phyloP scores from a whole-genome alignment of 768 basidiomycete species.

The Calocybe indica region DNA sequence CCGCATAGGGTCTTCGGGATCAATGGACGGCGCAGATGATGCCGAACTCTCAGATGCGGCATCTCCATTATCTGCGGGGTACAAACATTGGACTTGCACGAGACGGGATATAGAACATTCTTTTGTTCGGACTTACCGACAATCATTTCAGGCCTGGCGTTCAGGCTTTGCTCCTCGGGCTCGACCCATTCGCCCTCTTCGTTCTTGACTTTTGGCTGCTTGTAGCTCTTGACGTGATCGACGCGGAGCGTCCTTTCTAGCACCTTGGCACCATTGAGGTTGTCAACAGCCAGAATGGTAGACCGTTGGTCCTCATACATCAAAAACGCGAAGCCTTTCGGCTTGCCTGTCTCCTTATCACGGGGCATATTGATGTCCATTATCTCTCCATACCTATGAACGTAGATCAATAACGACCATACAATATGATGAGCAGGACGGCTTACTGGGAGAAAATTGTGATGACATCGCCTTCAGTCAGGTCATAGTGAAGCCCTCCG shows the following conservation, averaged over 20 bases:
- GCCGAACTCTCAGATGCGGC: slow-evolving; percentile 62
- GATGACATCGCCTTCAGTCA: slow-evolving; percentile 97
- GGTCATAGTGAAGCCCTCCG: slow-evolving; percentile 80
- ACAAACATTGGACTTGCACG: not conserved
- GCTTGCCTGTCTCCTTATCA: slow-evolving; percentile 89
- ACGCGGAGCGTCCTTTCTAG: slow-evolving; percentile 84
- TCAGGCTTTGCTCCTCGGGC: slow-evolving; percentile 78
- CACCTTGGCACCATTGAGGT: slow-evolving; percentile 92
- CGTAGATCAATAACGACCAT: slow-evolving; percentile 2
- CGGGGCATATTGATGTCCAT: slow-evolving; percentile 93
- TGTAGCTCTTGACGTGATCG: slow-evolving; percentile 90
- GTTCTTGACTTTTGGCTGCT: slow-evolving; percentile 71
- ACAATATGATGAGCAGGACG: not conserved
- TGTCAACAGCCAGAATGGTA: slow-evolving; percentile 94
- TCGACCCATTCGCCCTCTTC: slow-evolving; percentile 86
- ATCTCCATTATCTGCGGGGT: slow-evolving; percentile 32
- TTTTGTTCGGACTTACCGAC: slow-evolving; percentile 36
- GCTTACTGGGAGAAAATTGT: slow-evolving; percentile 96
- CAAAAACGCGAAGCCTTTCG: slow-evolving; percentile 89
- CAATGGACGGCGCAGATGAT: slow-evolving; percentile 62
- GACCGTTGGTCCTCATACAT: slow-evolving; percentile 99
- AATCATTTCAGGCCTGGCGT: slow-evolving; percentile 75
- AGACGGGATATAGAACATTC: not conserved
- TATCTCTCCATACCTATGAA: slow-evolving; percentile 88
- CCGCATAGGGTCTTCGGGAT: slow-evolving; percentile 97